phyloP scores from a whole-genome alignment of 257 asterid genomes.

The Craterostigma plantagineum region DNA sequence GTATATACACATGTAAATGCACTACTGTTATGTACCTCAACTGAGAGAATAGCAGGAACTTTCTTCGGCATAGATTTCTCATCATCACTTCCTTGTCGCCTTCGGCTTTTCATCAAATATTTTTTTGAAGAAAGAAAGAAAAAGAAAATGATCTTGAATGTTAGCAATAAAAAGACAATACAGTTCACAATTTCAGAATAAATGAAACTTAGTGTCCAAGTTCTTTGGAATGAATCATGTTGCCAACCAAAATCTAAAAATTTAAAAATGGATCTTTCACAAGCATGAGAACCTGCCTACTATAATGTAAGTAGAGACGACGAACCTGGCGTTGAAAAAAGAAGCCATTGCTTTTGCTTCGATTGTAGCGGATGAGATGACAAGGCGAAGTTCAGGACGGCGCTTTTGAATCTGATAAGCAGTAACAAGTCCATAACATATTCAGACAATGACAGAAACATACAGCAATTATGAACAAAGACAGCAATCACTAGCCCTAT shows the following conservation, averaged over 20 bases:
- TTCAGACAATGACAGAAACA: constrained; percentile 6
- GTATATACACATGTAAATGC: background rate
- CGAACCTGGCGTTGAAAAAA: constrained; percentile 59
- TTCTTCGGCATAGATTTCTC: constrained; percentile 36
- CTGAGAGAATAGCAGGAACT: constrained; percentile 81
- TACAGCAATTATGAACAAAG: background rate
- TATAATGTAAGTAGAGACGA: too few relatives aligned
- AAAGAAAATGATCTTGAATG: background rate
- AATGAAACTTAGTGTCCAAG: too few relatives aligned
- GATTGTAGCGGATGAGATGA: constrained; percentile 92
- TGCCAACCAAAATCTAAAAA: too few relatives aligned
- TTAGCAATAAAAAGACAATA: background rate
- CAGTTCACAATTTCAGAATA: too few relatives aligned
- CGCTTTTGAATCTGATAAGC: constrained; percentile 60
- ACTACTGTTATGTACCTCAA: constrained; percentile 31
- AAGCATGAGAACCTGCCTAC: too few relatives aligned
- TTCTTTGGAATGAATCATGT: too few relatives aligned
- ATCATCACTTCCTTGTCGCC: constrained; percentile 25
- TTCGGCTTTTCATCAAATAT: constrained; percentile 22
- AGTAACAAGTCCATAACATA: constrained; percentile 7
- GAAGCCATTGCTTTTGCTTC: constrained; percentile 89
- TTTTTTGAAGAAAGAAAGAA: constrained; percentile 6
- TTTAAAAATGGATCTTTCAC: too few relatives aligned
- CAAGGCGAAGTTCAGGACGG: constrained; percentile 69
- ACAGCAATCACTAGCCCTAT: background rate